These are phyloP conservation scores for Schizothecium vesticola DNA, from an alignment of 495 filamentous ascomycete genomes.

Conservation along the genomic window DNA sequence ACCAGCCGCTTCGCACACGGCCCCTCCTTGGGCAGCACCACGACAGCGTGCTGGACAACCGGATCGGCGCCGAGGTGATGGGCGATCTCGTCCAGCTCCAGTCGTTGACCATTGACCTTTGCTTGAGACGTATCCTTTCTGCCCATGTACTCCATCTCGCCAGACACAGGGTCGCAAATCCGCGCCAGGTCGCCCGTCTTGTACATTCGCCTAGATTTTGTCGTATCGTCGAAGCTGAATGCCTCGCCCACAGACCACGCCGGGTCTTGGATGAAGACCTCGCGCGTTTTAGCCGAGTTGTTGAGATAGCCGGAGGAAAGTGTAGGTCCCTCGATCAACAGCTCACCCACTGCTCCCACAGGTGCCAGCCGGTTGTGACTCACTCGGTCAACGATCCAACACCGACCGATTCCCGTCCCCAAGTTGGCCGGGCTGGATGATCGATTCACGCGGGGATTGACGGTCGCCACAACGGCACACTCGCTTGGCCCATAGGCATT, in stretches of 20 bases:
- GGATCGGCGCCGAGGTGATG: constrained; percentile 33
- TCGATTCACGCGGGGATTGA: constrained; percentile 12
- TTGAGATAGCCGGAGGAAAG: constrained; percentile 24
- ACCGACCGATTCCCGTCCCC: constrained; percentile 18
- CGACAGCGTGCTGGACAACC: constrained; percentile 17
- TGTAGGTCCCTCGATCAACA: constrained; percentile 41
- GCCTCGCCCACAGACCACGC: constrained; percentile 26
- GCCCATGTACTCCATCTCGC: constrained; percentile 47
- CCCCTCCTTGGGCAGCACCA: constrained; percentile 14
- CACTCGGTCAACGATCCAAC: constrained; percentile 28
- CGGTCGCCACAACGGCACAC: constrained; percentile 39
- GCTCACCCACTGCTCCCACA: constrained; percentile 44
- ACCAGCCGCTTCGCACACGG: constrained; percentile 20
- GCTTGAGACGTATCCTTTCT: constrained; percentile 30
- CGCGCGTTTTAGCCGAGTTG: constrained; percentile 16
- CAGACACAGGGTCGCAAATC: constrained; percentile 40
- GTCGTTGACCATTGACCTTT: constrained; percentile 36
- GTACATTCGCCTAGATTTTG: constrained; percentile 36
- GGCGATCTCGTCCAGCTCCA: constrained; percentile 48
- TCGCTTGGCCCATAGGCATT: constrained; percentile 55
- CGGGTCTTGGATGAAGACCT: constrained; percentile 19
- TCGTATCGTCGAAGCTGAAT: constrained; percentile 12
- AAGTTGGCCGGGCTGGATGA: constrained; percentile 17
- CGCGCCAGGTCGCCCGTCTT: constrained; percentile 56
- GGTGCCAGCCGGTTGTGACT: constrained; percentile 32